Evolutionary conservation across 1,139 yeast species (phyloP), one percentile per base, ranked within the genome.

Genomic region (Kodamaea derodonti): DNA sequence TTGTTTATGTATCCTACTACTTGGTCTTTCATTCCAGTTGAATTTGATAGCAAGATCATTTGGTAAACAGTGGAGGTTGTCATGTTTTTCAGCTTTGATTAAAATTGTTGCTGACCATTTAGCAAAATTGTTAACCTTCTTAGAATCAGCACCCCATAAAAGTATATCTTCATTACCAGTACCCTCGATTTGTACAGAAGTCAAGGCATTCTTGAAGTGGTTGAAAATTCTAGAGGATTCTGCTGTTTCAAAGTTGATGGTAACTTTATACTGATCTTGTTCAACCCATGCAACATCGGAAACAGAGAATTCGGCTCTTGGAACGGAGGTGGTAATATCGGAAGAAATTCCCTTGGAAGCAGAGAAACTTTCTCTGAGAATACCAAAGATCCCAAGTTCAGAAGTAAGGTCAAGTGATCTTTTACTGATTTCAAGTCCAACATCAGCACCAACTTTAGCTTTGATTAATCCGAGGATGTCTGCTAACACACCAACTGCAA

Each of bases 21-120:
- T 20, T 18, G 38, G 45, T 33, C 36, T 40, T 13, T 43, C 38
- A 20, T 38, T 36, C 42, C 46, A 54, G 36, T 57, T 43, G 40
- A 56, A 47, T 28, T 49, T 48, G 41, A 60, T 55, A 24, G 54
- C 48, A 37, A 58, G 55, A 36, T 51, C 54, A 27, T 48, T 50
- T 38, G 65, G 65, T 36, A 60, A 56, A 50, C 65, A 60, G 51
- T 47, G 56, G 38, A 51, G 48, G 41, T 53, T 52, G 34, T 38
- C 50, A 39, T 52, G 50, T 32, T 42, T 36, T n/a, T 46, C 34
- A n/a, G 54, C 56, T 30, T 51, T 50, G 20, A 59, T 58, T 30
- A 55, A 39, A 24, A 58, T 47, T 15, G 61, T 47, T 24, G 47
- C 39, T 11, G 47, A 42, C 48, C 48, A 45, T 27, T 41, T 41